Percentiles rank a stretch among this genome's conserved stretches.
These are phyloP conservation scores for Epichloe aotearoae DNA, from an alignment of 2,329 filamentous ascomycete species.

Conservation along the genomic window DNA sequence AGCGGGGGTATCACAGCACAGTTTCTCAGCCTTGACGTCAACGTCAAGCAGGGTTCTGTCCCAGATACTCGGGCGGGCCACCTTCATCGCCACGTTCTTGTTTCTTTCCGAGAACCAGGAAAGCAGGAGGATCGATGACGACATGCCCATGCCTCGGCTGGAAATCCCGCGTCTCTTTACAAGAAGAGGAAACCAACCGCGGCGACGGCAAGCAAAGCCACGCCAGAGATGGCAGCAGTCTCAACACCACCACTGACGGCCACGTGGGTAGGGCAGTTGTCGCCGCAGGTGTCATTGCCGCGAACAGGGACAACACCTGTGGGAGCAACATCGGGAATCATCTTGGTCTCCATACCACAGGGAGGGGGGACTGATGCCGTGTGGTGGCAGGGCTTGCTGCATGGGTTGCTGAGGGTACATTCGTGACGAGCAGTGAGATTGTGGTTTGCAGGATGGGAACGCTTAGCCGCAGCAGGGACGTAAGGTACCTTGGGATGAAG, in stretches of 20 bases:
- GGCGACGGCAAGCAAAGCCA: slow-evolving; percentile 3
- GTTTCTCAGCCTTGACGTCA: too few relatives aligned
- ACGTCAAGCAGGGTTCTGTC: too few relatives aligned
- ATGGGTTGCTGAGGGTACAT: neutral
- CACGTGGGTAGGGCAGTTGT: neutral
- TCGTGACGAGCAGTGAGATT: neutral
- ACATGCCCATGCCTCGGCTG: too few relatives aligned
- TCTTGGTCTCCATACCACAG: neutral
- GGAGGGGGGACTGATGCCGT: neutral
- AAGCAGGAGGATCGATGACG: too few relatives aligned
- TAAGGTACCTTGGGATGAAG: too few relatives aligned
- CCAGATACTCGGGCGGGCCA: too few relatives aligned
- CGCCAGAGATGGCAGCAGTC: neutral
- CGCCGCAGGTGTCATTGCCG: neutral
- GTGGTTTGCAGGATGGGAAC: neutral
- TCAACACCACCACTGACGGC: neutral
- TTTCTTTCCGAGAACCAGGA: neutral
- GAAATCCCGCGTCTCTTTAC: neutral
- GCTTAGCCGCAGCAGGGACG: too few relatives aligned
- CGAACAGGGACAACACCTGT: neutral
- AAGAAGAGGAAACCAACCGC: slow-evolving; percentile 3
- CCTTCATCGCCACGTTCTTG: neutral
- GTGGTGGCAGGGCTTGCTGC: neutral
- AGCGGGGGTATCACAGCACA: too few relatives aligned
- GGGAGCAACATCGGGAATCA: neutral